Base-by-base conservation (phyloP, 257 asterid species). In the Solanum pimpinellifolium region DNA sequence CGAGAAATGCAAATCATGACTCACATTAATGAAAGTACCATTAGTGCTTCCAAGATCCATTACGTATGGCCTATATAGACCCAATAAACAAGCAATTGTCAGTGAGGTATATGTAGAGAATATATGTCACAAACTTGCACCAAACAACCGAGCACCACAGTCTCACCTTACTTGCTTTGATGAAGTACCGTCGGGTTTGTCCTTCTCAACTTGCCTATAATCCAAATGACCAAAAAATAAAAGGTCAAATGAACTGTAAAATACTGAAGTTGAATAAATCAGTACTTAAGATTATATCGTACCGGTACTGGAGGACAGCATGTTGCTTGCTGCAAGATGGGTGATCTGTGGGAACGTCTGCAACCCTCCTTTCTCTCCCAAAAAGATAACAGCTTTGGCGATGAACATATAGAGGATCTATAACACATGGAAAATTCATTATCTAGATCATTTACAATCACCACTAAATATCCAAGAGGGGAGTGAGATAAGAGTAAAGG, bases 1-100 rank as follows among this genome's bases (percentile, higher is more conserved):
- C 65, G 68, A 46, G 81, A 87, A n/a, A 33, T 33, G 80, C 35
- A 56, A 73, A 80, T 47, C 75, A 80, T 68, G 41, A 86, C 99
- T 94, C 93, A 97, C 99, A 82, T 97, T 97, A 74, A 97, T 91
- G 90, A 91, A 93, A 82, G 99, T 97, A 16, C 98, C 97, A 85
- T 97, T 97, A 68, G 99, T 97, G 95, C 99, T 97, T 73, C 99
- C 99, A 39, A 97, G 98, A 95, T 97, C 99, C 98, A 97, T 97
- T 83, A 97, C 33, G 81, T 97, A 97, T 47, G 99, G 99, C 95
- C 99, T 97, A 87, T 97, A 88, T 60, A 70, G 69, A 85, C 86
- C 42, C 27, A 49, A 49, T 80, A 80, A 80, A 80, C 44, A 29
- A 20, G 44, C 83, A 83, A 33, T 66, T 37, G 86, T 56, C 69